These are phyloP conservation scores for Saccharomyces hybrid DNA, from an alignment of 1,139 yeast genomes.

Conservation along the genomic window DNA sequence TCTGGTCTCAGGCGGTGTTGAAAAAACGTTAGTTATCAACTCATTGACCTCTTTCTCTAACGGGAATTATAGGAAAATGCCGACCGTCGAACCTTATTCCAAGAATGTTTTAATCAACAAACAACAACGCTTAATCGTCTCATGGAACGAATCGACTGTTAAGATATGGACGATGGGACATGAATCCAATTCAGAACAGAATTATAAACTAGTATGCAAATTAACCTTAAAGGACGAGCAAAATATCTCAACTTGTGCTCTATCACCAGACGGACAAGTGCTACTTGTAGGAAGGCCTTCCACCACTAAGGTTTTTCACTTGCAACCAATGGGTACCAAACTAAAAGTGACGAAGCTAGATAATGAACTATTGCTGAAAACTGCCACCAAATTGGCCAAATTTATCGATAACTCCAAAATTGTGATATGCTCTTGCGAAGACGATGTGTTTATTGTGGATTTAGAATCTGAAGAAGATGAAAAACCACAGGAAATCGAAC, in stretches of 20 bases:
- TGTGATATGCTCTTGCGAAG: conserved; percentile 55
- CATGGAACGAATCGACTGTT: conserved; percentile 79
- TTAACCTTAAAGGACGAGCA: conserved; percentile 69
- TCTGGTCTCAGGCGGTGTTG: conserved; percentile 85
- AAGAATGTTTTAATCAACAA: conserved; percentile 49
- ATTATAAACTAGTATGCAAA: conserved; percentile 48
- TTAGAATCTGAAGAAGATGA: conserved; percentile 40
- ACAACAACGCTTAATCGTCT: conserved; percentile 45
- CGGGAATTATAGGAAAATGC: conserved; percentile 65
- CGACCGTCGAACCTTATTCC: conserved; percentile 51
- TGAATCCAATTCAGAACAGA: conserved; percentile 26
- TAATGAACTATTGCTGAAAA: conserved; percentile 35
- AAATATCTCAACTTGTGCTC: conserved; percentile 62
- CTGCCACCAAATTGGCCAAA: conserved; percentile 53
- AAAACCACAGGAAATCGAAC: conserved; percentile 35
- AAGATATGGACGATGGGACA: conserved; percentile 65
- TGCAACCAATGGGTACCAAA: conserved; percentile 38
- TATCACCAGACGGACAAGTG: conserved; percentile 58
- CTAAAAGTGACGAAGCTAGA: conserved; percentile 47
- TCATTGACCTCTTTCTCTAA: conserved; percentile 59
- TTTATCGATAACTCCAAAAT: conserved; percentile 42
- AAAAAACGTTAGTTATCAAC: conserved; percentile 66
- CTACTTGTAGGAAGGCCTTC: conserved; percentile 67
- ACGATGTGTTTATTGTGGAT: conserved; percentile 50
- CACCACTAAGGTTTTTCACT: conserved; percentile 60